Conservation (phyloP, 495 filamentous ascomycete genomes). For the Neurospora intermedia region DNA sequence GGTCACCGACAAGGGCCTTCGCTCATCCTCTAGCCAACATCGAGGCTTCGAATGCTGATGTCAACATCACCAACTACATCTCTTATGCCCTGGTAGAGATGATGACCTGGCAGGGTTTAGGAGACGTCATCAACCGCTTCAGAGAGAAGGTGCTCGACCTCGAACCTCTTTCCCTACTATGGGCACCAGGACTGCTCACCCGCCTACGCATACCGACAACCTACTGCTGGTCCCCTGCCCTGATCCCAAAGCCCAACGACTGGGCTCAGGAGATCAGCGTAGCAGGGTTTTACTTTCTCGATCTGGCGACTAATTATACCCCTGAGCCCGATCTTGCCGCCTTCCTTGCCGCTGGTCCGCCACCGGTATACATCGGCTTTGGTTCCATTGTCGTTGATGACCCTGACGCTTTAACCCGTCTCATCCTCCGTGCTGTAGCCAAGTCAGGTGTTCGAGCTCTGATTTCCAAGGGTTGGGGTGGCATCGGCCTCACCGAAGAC, state of each 20-base stretch:
- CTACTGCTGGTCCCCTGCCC: slow-evolving; percentile 55
- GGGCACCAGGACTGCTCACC: slow-evolving; percentile 53
- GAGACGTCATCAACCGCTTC: slow-evolving; percentile 58
- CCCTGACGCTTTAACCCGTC: slow-evolving; percentile 51
- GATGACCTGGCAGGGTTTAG: slow-evolving; percentile 55
- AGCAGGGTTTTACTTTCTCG: slow-evolving; percentile 55
- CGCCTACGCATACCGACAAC: slow-evolving; percentile 52
- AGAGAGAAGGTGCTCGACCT: slow-evolving; percentile 47
- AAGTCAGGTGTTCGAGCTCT: slow-evolving; percentile 58
- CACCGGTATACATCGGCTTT: slow-evolving; percentile 74
- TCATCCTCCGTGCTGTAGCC: slow-evolving; percentile 58
- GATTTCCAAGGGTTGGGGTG: slow-evolving; percentile 75
- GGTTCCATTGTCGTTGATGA: slow-evolving; percentile 76
- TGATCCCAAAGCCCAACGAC: slow-evolving; percentile 56
- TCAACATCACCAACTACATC: slow-evolving; percentile 55
- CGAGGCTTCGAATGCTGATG: slow-evolving; percentile 46
- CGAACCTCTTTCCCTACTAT: slow-evolving; percentile 50
- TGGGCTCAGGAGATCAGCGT: slow-evolving; percentile 54
- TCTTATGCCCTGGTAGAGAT: slow-evolving; percentile 61
- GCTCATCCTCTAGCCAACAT: slow-evolving; percentile 63
- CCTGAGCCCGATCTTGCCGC: slow-evolving; percentile 42
- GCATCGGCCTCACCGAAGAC: slow-evolving; percentile 36
- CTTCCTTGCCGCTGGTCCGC: slow-evolving; percentile 49
- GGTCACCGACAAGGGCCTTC: slow-evolving; percentile 53
- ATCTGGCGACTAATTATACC: slow-evolving; percentile 48